Evolutionary conservation across 225 moss, liverwort and hornwort species (phyloP), one percentile per base, ranked within the genome.

Genomic region (Sphagnum contortum): DNA sequence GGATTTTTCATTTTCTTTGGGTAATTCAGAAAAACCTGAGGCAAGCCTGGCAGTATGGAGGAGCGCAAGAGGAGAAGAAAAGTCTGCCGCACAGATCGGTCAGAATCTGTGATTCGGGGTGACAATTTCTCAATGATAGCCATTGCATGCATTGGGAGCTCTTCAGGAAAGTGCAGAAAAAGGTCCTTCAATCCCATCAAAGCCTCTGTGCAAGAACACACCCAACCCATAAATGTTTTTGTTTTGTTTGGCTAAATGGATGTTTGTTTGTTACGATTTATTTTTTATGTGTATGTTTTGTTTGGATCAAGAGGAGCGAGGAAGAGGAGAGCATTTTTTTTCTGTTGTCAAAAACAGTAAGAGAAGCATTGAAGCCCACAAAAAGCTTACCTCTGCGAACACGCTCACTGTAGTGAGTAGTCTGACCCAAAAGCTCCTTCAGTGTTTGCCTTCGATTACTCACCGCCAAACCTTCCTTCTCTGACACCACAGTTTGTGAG

Each of bases 371-470:
- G 52, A 52, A 52, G 6, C 6, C 52, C 52, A 6, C 52, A 52
- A 6, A 52, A 61, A 5, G 5, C 5, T n/a, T 71, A 96, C 96
- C 96, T 93, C 86, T 93, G 69, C 96, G 92, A 49, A 78, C 80
- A 44, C 85, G 78, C 77, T 90, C 92, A 78, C 81, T 98, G 66
- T 98, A 93, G 74, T 98, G 96, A 77, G 88, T 87, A 55, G 76
- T 76, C 74, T 98, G 96, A 44, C 78, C 80, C 57, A 98, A 87
- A 70, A 98, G 90, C 74, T 98, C 96, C 72, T 91, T 98, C 64
- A 98, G 67, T 59, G 90, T 93, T 71, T 91, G 92, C 71, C 76
- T 91, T 71, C 96, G 85, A 68, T 87, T 77, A 54, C 86, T 98
- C 45, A 98, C 87, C 57, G 93, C 90, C 59, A 87, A 64, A 12